Evolutionary conservation across 164 flowering plant species (phyloP), one percentile per base, ranked within the genome.

Genomic region (Nymphaea colorata): DNA sequence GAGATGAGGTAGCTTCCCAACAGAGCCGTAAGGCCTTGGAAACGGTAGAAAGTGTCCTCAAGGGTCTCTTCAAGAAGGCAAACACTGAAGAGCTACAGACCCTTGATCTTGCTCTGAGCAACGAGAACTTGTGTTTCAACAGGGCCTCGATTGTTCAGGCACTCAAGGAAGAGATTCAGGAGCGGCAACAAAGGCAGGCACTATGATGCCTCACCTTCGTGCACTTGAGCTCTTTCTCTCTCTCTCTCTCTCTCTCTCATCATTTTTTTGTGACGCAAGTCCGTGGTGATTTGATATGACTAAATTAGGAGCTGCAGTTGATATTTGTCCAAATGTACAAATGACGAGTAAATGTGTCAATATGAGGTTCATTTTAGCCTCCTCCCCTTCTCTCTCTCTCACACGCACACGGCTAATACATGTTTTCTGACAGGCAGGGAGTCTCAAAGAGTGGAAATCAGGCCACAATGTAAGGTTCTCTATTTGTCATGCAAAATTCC

Each of bases 1-100:
- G 42, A 42, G 14, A 8, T 15, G 14, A 51, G 15, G 14, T 7
- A 15, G 57, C 14, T 15, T 8, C 14, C 14, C 3, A 51, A 15
- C 57, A 51, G 15, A 51, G 57, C 12, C 8, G 14, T 3, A 51
- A 51, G 8, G 57, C 57, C 57, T 51, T 15, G 57, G 57, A 15
- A 51, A 42, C 6, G 44, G 68, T 45, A 4, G 81, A 77, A 47
- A 69, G 78, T 61, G 61, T 73, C 59, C 79, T 91, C 53, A 66
- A 68, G 64, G 81, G 84, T 42, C 82, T 91, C 6, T 75, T 91
- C 66, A 85, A 76, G 78, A 91, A 86, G 81, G 93, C 90, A 57
- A 82, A 72, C 72, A 75, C 75, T 42, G 89, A 86, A 75, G 97
- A 91, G 75, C 64, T 91, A 44, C 76, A 74, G 36, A 64, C 81